Conservation (phyloP, 306 rosid species). For the Casuarina glauca region DNA sequence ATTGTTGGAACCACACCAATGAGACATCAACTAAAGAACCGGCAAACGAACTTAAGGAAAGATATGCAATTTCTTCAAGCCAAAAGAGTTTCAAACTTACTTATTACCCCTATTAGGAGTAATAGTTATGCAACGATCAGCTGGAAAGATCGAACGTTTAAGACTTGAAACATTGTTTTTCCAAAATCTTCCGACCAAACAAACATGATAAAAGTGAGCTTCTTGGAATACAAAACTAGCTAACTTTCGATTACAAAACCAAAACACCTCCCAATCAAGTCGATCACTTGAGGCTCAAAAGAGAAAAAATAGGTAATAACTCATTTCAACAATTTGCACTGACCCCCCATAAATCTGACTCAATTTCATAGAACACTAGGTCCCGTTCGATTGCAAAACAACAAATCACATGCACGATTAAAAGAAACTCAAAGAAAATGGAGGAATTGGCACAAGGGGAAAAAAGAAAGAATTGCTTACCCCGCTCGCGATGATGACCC, state of each 20-base stretch:
- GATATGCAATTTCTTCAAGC: conserved; percentile 7
- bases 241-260: not conserved
- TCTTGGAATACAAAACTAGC: too few relatives aligned
- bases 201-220: not conserved
- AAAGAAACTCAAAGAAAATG: conserved; percentile 6
- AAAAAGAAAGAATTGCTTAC: conserved; percentile 37
- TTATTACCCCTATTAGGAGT: not conserved
- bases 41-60: conserved; percentile 1
- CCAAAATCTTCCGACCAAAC: conserved; percentile 12
- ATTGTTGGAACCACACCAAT: conserved; percentile 7
- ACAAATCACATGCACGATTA: conserved; percentile 13
- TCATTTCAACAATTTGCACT: not conserved
- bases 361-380: not conserved
- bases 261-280: not conserved
- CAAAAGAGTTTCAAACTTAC: conserved; percentile 5
- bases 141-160: not conserved
- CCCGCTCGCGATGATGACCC: conserved; percentile 98
- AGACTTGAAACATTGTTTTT: not conserved
- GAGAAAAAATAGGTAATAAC: not conserved
- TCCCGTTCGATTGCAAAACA: conserved; percentile 8
- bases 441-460: not conserved
- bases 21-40: conserved; percentile 23
- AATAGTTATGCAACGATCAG: not conserved
- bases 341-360: not conserved
- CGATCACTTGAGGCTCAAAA: not conserved